These are phyloP conservation scores for Ogataea philodendri DNA, from an alignment of 805 yeast genomes.

Conservation along the genomic window DNA sequence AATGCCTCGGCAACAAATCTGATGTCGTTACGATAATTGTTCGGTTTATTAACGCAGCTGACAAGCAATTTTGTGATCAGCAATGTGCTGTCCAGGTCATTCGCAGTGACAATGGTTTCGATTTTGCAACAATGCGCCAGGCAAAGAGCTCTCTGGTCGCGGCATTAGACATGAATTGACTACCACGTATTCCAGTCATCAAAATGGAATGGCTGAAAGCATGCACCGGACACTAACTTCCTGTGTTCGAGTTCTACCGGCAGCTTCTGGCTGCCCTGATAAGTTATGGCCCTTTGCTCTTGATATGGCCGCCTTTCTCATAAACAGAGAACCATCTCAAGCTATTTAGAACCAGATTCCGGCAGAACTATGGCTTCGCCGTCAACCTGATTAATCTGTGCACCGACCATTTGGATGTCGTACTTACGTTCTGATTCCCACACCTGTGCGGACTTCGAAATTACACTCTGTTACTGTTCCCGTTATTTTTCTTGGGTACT, in stretches of 20 bases:
- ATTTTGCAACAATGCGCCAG: not conserved
- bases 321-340: not conserved
- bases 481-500: too few species aligned
- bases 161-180: constrained; percentile 9
- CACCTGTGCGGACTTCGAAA: not conserved
- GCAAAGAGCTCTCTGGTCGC: not conserved
- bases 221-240: constrained; percentile 8
- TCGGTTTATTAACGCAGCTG: not conserved
- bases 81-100: not conserved
- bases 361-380: too few species aligned
- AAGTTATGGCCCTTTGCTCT: constrained; percentile 1
- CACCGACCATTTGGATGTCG: constrained; percentile 1
- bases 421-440: not conserved
- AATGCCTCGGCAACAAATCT: not conserved
- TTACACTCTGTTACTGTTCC: too few species aligned
- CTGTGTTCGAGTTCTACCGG: not conserved
- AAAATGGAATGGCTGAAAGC: constrained; percentile 15
- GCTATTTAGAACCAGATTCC: too few species aligned
- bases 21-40: not conserved
- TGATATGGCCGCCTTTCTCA: not conserved
- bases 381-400: too few species aligned
- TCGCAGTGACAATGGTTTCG: not conserved
- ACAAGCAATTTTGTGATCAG: not conserved
- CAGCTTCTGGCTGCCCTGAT: too few species aligned
- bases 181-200: constrained; percentile 9